Percentiles rank a stretch among this genome's conserved stretches.
Conservation (phyloP, 2,329 filamentous ascomycete species). For the Penicillium hordei region DNA sequence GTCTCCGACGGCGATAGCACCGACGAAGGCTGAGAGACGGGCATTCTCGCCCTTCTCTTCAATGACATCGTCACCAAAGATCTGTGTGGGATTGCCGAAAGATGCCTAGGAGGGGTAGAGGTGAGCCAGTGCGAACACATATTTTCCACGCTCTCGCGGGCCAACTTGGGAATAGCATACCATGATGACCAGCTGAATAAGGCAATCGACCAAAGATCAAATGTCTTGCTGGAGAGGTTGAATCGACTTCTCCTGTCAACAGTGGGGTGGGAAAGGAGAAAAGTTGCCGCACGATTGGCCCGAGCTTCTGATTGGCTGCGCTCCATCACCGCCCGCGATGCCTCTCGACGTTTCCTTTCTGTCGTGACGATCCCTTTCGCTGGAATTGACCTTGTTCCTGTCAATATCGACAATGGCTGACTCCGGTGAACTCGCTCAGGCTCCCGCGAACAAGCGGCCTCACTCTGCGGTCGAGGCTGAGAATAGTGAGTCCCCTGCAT, state of each 20-base stretch:
- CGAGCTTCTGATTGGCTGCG: conserved; percentile 24
- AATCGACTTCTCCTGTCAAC: conserved; percentile 26
- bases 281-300: conserved; percentile 26
- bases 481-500: conserved; percentile 31
- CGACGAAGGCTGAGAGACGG: conserved; percentile 95
- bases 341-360: conserved; percentile 15
- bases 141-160: neutral
- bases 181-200: conserved; percentile 31
- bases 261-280: conserved; percentile 30
- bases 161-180: conserved; percentile 18
- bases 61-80: conserved; percentile 94
- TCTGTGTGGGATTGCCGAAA: conserved; percentile 79
- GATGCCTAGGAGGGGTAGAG: conserved; percentile 31
- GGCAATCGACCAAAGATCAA: conserved; percentile 23
- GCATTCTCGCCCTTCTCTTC: conserved; percentile 99
- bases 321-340: conserved; percentile 23
- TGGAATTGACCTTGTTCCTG: conserved; percentile 5
- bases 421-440: conserved; percentile 22
- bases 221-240: conserved; percentile 21
- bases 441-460: conserved; percentile 54
- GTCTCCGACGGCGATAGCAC: conserved; percentile 95
- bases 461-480: conserved; percentile 56
- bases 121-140: conserved; percentile 8
- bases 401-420: conserved; percentile 29
- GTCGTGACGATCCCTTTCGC: conserved; percentile 5